Evolutionary conservation across 768 basidiomycete genomes (phyloP), one percentile per base, ranked within the genome.

Genomic region (Lentinula edodes): DNA sequence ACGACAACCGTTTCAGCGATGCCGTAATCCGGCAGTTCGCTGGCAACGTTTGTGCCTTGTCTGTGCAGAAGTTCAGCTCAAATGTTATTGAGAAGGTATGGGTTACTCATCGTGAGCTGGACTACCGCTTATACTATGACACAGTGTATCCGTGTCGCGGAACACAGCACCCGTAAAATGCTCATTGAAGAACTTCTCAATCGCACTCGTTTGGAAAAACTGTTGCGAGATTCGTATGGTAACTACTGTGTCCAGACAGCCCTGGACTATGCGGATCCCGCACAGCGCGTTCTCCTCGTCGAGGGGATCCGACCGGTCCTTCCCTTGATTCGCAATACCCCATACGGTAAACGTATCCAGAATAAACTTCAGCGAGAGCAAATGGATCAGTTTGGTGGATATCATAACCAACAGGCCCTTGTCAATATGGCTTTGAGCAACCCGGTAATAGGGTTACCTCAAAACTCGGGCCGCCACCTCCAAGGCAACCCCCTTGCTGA

Each of bases 291-390:
- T 5, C 82, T 95, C 64, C 87, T 99, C 28, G 93, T 99, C 18
- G 96, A 98, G 70, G 93, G 93, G 66, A 99, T 99, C 72, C 90
- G 97, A 54, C 97, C 97, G n/a, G 94, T 98, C 63, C 83, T 99
- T 28, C 97, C 97, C 2, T 83, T 98, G 68, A 99, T 99, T 71
- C 91, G 97, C 69, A 99, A 99, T 76, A 99, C 97, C 9, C 97
- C 97, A 6, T 99, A 99, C 68, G 97, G 97, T 67, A 99, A 99
- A 80, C 89, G 97, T 48, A 99, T 99, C 69, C 96, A 98, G 75
- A 95, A 95, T 80, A 98, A 98, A 77, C 79, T 98, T 58, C 95
- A 97, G 75, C 92, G 96, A 61, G 95, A 96, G 76, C 91, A 93
- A 67, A 82, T 90, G 75, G 90, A 91, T 66, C 81, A 77, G 60